phyloP scores from a whole-genome alignment of 2,329 filamentous ascomycete genomes.

The Fusarium falciforme region DNA sequence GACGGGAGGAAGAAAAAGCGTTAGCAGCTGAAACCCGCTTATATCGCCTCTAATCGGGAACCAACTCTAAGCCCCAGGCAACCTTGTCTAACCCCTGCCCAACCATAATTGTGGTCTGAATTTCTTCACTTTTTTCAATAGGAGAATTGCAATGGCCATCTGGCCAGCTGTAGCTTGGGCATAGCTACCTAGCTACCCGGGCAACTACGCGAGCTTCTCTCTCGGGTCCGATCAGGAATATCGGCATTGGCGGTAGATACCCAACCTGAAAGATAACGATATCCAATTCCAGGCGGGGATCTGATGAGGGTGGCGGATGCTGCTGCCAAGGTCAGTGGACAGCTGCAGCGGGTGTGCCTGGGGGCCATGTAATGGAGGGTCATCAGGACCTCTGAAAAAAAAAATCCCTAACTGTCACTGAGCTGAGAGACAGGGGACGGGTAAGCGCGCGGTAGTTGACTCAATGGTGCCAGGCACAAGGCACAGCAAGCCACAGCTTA shows the following conservation, averaged over 20 bases:
- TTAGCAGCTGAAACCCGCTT: neutral
- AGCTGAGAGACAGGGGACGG: neutral
- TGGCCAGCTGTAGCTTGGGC: neutral
- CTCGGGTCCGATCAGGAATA: neutral
- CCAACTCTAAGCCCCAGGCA: neutral
- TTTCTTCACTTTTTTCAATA: neutral
- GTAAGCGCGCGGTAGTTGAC: conserved; percentile 38
- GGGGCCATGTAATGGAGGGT: neutral
- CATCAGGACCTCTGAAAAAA: conserved; percentile 2
- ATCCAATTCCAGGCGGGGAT: conserved; percentile 12
- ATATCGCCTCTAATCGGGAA: neutral
- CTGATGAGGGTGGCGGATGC: conserved; percentile 34
- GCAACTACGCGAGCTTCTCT: neutral
- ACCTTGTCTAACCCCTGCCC: neutral
- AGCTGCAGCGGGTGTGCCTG: neutral
- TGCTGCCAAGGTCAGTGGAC: conserved; percentile 28
- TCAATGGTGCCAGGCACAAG: conserved; percentile 1
- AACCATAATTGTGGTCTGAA: neutral
- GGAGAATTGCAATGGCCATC: neutral
- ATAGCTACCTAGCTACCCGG: neutral
- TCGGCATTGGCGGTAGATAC: neutral
- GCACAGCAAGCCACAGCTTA: neutral
- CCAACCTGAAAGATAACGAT: conserved; percentile 5
- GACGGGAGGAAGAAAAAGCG: neutral
- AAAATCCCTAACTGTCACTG: neutral